Percentiles rank a stretch among this genome's conserved stretches.
Conservation (phyloP, 1,139 yeast genomes). For the Sugiyamaella paludigena region DNA sequence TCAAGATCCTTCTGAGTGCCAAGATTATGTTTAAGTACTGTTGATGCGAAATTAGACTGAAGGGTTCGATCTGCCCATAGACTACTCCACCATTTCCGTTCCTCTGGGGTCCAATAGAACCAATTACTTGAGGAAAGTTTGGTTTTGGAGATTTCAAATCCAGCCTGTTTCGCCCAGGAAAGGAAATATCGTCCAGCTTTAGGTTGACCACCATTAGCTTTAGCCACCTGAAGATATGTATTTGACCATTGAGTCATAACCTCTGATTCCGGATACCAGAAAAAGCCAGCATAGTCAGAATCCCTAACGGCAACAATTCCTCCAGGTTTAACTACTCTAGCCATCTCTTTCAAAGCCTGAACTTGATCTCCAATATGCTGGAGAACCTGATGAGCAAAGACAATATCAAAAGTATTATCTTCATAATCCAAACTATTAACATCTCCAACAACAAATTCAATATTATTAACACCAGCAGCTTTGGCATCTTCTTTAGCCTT, state of each 20-base stretch:
- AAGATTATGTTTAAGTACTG: conserved; percentile 17
- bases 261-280: conserved; percentile 26
- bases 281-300: conserved; percentile 32
- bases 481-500: conserved; percentile 30
- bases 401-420: conserved; percentile 43
- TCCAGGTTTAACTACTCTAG: conserved; percentile 30
- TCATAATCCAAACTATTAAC: conserved; percentile 39
- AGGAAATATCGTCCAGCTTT: conserved; percentile 24
- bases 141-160: conserved; percentile 19
- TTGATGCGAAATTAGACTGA: conserved; percentile 24
- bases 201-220: conserved; percentile 29
- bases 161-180: conserved; percentile 26
- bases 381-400: conserved; percentile 43
- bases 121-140: conserved; percentile 23
- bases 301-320: conserved; percentile 39
- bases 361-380: conserved; percentile 42
- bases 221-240: conserved; percentile 23
- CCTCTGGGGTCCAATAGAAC: conserved; percentile 26
- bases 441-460: conserved; percentile 38
- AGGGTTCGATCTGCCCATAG: conserved; percentile 30
- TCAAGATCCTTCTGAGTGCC: conserved; percentile 25
- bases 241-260: conserved; percentile 22
- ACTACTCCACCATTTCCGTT: conserved; percentile 28
- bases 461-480: conserved; percentile 27
- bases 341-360: conserved; percentile 30